Base-by-base conservation (phyloP, 768 basidiomycete genomes). In the Phanerochaete carnosa region DNA sequence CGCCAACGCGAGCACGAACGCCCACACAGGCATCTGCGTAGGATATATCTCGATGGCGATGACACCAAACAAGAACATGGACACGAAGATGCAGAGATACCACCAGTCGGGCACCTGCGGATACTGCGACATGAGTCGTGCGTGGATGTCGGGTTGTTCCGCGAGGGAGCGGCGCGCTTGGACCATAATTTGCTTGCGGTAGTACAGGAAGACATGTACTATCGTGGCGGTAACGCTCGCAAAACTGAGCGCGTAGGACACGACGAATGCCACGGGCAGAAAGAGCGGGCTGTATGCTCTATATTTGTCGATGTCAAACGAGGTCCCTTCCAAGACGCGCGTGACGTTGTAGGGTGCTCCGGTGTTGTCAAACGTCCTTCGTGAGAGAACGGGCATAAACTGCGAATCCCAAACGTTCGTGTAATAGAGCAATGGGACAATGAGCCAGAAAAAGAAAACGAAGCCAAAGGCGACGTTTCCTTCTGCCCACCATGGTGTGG, bases 401-500 rank as follows among this genome's bases (percentile, higher is more conserved):
- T 84, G 83, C 22, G 83, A 74, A 72, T 82, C 85, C 76, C 85
- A 90, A 32, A 79, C 79, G 65, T 91, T 90, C 64, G 83, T 85
- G 70, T 83, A 91, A 63, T 90, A 86, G 46, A 91, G 71, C 26
- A 83, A 65, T 0, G 89, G 89, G 2, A 83, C 79, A 51, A 89
- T 64, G 69, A 90, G 63, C 87, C 77, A 92, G 74, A 87, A 88
- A 73, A 92, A 83, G 73, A 87, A 79, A 5, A 86, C 73, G 65
- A 92, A 86, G 30, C 87, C 85, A 49, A 70, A 74, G 2, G 80
- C 72, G 57, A 90, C 76, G 70, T 92, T 91, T 9, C 86, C 89
- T 69, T 87, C 84, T 1, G 88, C 89, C 89, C 89, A 91, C 88
- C 89, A 93, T 1, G 91, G 91, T 5, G 88, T 85, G 6, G 88